These are phyloP conservation scores for Vigna mungo DNA, from an alignment of 306 rosid species.

Conservation along the genomic window DNA sequence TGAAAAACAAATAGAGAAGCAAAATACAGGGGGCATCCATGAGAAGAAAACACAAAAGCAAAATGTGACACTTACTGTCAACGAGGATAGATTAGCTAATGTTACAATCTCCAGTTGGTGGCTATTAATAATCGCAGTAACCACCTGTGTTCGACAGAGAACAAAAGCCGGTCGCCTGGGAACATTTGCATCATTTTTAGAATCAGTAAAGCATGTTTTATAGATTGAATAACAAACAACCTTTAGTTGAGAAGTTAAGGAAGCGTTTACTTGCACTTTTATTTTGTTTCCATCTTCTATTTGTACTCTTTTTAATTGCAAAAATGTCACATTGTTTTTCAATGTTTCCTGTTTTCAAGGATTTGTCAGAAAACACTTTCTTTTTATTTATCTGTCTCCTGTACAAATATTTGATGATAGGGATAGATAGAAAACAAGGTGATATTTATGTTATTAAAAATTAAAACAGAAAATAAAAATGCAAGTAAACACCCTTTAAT, in stretches of 20 bases:
- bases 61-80: conserved; percentile 56
- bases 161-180: conserved; percentile 55
- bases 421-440: too few relatives aligned
- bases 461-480: too few relatives aligned
- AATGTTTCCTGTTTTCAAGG: too few relatives aligned
- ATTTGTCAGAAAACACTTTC: too few relatives aligned
- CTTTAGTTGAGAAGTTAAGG: not conserved
- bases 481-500: not conserved
- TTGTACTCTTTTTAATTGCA: too few relatives aligned
- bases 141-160: conserved; percentile 48
- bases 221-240: conserved; percentile 32
- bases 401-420: too few relatives aligned
- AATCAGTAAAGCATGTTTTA: conserved; percentile 30
- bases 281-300: too few relatives aligned
- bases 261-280: too few relatives aligned
- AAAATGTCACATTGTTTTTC: too few relatives aligned
- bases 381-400: too few relatives aligned
- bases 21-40: conserved; percentile 19
- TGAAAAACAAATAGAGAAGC: not conserved
- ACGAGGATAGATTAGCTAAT: conserved; percentile 78
- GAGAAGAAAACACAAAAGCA: conserved; percentile 29
- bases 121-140: conserved; percentile 43
- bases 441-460: too few relatives aligned
- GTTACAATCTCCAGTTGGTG: conserved; percentile 72
- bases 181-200: conserved; percentile 17